Conservation (phyloP, 257 asterid genomes). For the Nicotiana obtusifolia region DNA sequence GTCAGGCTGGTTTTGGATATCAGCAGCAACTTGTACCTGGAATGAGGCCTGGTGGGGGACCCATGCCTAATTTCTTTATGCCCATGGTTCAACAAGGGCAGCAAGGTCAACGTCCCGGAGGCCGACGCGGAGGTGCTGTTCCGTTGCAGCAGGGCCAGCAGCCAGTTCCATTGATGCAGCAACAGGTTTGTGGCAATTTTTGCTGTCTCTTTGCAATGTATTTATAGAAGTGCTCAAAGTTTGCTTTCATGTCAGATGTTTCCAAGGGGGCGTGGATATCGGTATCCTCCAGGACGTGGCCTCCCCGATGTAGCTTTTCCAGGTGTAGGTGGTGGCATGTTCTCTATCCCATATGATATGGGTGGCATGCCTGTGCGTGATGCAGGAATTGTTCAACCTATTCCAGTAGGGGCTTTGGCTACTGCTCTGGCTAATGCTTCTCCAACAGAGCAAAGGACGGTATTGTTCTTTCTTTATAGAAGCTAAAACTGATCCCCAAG, state of each 20-base stretch:
- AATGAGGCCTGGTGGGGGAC: slow-evolving; percentile 86
- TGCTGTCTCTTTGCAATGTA: background rate
- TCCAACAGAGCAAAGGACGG: slow-evolving; percentile 85
- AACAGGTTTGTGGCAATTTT: slow-evolving; percentile 38
- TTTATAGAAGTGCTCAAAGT: background rate
- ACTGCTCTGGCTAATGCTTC: slow-evolving; percentile 94
- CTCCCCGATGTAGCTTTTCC: slow-evolving; percentile 62
- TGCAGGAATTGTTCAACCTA: slow-evolving; percentile 51
- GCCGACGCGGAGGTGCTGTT: slow-evolving; percentile 57
- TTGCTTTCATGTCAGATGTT: slow-evolving; percentile 43
- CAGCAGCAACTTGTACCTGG: slow-evolving; percentile 98
- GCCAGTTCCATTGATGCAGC: slow-evolving; percentile 77
- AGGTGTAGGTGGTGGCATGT: slow-evolving; percentile 66
- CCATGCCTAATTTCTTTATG: slow-evolving; percentile 79
- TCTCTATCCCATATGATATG: slow-evolving; percentile 75
- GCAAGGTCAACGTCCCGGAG: slow-evolving; percentile 94
- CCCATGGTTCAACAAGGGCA: slow-evolving; percentile 90
- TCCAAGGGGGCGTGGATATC: slow-evolving; percentile 84
- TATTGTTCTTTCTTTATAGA: slow-evolving; percentile 22
- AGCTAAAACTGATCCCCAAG: background rate
- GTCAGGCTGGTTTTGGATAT: slow-evolving; percentile 94
- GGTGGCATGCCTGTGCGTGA: slow-evolving; percentile 82
- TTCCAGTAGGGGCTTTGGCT: slow-evolving; percentile 86
- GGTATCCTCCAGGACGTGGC: slow-evolving; percentile 75
- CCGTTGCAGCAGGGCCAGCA: slow-evolving; percentile 82